Conservation (phyloP, 768 basidiomycete genomes). For the Sarcodon sp. region DNA sequence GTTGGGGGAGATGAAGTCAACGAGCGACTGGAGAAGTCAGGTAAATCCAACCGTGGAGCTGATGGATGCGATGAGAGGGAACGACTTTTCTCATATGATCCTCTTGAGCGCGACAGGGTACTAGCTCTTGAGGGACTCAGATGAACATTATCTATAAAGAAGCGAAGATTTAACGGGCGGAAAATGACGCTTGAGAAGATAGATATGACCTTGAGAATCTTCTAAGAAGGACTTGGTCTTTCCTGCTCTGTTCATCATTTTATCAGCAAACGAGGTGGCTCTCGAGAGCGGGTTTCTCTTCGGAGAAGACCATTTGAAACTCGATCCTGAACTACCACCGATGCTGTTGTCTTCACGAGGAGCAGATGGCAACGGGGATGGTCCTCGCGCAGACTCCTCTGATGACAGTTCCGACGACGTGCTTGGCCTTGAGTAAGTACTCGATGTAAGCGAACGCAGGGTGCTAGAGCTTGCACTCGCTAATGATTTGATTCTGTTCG, state of each 20-base stretch:
- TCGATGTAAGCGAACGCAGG: conserved; percentile 29
- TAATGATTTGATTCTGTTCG: background rate
- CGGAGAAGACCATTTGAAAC: conserved; percentile 18
- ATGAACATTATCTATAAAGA: background rate
- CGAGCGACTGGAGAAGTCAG: no score
- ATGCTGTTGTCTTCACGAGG: conserved; percentile 10
- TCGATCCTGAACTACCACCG: conserved; percentile 16
- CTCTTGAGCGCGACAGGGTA: background rate
- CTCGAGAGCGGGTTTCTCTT: conserved; percentile 10
- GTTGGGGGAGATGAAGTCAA: no score
- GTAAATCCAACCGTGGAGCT: background rate
- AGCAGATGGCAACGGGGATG: conserved; percentile 41
- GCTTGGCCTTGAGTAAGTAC: conserved; percentile 41
- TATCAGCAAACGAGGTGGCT: conserved; percentile 13
- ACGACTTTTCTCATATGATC: background rate
- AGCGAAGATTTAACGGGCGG: background rate
- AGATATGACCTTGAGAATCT: background rate
- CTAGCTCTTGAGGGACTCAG: conserved; percentile 1
- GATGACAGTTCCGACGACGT: conserved; percentile 51
- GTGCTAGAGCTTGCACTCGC: conserved; percentile 8
- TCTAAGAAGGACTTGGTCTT: conserved; percentile 5
- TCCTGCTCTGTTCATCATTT: conserved; percentile 12
- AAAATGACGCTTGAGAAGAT: background rate
- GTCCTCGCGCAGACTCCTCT: conserved; percentile 51
- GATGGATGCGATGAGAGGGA: conserved; percentile 4